phyloP scores from a whole-genome alignment of 2,329 filamentous ascomycete species.

The Graphilbum fragrans region DNA sequence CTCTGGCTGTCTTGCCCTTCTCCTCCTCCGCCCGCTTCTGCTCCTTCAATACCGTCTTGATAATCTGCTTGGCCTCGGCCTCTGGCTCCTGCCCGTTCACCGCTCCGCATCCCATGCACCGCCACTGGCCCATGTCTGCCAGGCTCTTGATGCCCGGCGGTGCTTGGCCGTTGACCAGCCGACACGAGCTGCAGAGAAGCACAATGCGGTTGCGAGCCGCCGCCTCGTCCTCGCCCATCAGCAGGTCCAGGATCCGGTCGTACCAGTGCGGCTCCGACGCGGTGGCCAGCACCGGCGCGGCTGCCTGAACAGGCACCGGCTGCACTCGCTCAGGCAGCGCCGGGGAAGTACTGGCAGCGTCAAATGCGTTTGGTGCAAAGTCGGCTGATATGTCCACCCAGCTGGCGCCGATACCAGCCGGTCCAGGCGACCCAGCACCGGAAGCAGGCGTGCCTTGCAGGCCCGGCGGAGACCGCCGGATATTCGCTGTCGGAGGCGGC shows the following conservation, averaged over 20 bases:
- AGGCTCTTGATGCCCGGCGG: constrained; percentile 71
- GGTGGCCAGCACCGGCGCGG: constrained; percentile 7
- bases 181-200: constrained; percentile 70
- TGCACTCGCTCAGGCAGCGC: background rate
- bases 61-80: constrained; percentile 61
- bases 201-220: constrained; percentile 82
- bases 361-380: constrained; percentile 64
- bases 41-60: constrained; percentile 46
- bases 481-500: constrained; percentile 53
- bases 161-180: constrained; percentile 89
- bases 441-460: too few relatives aligned
- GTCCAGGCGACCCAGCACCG: too few relatives aligned
- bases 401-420: background rate
- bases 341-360: constrained; percentile 10
- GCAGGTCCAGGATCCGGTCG: constrained; percentile 80
- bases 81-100: constrained; percentile 70
- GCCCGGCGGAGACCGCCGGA: constrained; percentile 25
- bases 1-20: background rate
- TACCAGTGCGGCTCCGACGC: constrained; percentile 62
- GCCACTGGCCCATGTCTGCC: constrained; percentile 76
- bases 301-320: constrained; percentile 2
- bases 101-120: constrained; percentile 72
- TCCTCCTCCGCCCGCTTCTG: background rate
- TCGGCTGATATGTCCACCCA: constrained; percentile 37
- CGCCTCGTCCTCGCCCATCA: constrained; percentile 91